These are phyloP conservation scores for Dimargaris cristalligena DNA, from an alignment of 192 early-diverging fungal species.

Conservation along the genomic window DNA sequence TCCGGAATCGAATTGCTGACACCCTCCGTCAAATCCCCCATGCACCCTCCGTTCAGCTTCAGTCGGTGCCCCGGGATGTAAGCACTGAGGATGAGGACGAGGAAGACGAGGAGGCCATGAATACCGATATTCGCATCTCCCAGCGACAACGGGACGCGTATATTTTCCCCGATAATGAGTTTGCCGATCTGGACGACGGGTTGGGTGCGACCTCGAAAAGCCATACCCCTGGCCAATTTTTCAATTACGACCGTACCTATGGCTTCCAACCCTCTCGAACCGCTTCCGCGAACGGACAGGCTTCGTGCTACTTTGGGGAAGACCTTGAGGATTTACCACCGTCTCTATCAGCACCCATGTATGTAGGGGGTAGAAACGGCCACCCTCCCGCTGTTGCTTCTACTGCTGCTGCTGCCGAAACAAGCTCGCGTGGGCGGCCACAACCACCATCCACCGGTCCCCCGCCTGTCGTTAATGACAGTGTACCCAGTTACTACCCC, in stretches of 20 bases:
- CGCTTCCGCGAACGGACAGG: background rate
- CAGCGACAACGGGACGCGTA: conserved; percentile 10
- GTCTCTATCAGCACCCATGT: no score
- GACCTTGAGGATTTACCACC: background rate
- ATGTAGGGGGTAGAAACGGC: no score
- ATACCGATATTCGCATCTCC: conserved; percentile 7
- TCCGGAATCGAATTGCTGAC: conserved; percentile 40
- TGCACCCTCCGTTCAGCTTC: conserved; percentile 87
- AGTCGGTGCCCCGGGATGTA: conserved; percentile 47
- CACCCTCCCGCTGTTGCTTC: no score
- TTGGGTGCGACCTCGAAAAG: background rate
- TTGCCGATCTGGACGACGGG: conserved; percentile 2
- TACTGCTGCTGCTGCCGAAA: no score
- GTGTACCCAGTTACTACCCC: no score
- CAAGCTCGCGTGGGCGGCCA: no score
- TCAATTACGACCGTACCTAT: background rate
- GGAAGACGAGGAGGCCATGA: conserved; percentile 7
- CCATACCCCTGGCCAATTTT: background rate
- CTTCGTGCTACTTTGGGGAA: background rate
- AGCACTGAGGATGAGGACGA: background rate
- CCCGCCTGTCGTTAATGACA: no score
- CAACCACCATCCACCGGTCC: no score
- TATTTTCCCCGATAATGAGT: conserved; percentile 7
- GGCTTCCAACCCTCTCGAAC: conserved; percentile 1
- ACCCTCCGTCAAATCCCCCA: conserved; percentile 40